Percentiles rank a stretch among this genome's conserved stretches.
Conservation (phyloP, 257 asterid species). For the Fraxinus cuspidata region DNA sequence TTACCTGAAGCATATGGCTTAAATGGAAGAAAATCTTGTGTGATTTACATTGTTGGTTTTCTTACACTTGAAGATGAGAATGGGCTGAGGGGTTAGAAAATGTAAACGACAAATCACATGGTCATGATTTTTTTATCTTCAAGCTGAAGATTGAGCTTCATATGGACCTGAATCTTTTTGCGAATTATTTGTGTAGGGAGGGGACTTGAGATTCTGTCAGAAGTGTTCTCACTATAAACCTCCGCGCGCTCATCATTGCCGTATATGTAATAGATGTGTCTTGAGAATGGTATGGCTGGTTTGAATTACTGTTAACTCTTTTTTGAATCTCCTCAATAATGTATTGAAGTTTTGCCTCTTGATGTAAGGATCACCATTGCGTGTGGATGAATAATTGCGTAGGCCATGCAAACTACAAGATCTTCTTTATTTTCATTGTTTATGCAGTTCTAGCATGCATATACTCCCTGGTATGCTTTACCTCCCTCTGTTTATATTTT, state of each 20-base stretch:
- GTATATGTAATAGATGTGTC: slow-evolving; percentile 88
- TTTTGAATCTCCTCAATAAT: slow-evolving; percentile 32
- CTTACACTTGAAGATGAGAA: background rate
- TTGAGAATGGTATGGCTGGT: slow-evolving; percentile 77
- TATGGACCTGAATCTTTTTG: slow-evolving; percentile 17
- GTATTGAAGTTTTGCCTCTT: slow-evolving; percentile 44
- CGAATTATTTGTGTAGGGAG: slow-evolving; percentile 62
- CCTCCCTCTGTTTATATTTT: background rate
- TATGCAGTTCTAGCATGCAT: slow-evolving; percentile 73
- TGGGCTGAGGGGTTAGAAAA: slow-evolving; percentile 1
- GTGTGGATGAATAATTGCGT: slow-evolving; percentile 95
- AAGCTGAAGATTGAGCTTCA: slow-evolving; percentile 20
- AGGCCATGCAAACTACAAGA: slow-evolving; percentile 89
- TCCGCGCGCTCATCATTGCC: slow-evolving; percentile 97
- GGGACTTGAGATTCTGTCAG: slow-evolving; percentile 90
- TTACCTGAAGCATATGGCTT: background rate
- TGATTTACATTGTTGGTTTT: background rate
- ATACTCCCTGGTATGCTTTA: slow-evolving; percentile 75
- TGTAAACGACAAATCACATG: background rate
- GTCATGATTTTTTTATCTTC: background rate
- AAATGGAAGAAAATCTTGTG: background rate
- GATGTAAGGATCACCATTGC: slow-evolving; percentile 92
- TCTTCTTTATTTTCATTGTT: slow-evolving; percentile 70
- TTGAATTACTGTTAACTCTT: slow-evolving; percentile 31
- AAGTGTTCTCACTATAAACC: slow-evolving; percentile 94